phyloP scores from a whole-genome alignment of 1,284 basidiomycete genomes.

The Prillingera fragicola region DNA sequence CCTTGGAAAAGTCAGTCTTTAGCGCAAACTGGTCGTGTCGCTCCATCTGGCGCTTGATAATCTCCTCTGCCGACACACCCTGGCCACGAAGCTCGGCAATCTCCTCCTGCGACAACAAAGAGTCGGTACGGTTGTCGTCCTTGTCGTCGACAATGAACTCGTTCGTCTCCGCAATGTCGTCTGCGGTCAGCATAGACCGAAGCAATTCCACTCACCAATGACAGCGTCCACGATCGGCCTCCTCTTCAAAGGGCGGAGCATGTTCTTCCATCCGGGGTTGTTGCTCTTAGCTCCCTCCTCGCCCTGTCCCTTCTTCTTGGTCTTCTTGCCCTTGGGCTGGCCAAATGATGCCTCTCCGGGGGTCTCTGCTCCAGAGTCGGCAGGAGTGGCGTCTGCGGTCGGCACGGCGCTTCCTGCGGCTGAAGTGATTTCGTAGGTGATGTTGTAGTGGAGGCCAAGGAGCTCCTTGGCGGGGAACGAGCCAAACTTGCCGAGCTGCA shows the following conservation, averaged over 20 bases:
- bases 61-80: slow-evolving; percentile 60
- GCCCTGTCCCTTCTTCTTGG: slow-evolving; percentile 18
- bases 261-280: slow-evolving; percentile 37
- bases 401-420: slow-evolving; percentile 12
- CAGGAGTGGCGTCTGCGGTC: slow-evolving; percentile 1
- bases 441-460: slow-evolving; percentile 49
- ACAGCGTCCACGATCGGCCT: slow-evolving; percentile 36
- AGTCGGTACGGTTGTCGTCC: slow-evolving; percentile 57
- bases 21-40: slow-evolving; percentile 80
- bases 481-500: slow-evolving; percentile 51
- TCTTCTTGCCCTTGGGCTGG: slow-evolving; percentile 28
- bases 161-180: slow-evolving; percentile 45
- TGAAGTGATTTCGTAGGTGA: slow-evolving; percentile 49
- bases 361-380: background rate
- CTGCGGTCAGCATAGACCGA: slow-evolving; percentile 18
- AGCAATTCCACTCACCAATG: slow-evolving; percentile 27
- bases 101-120: slow-evolving; percentile 67
- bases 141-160: slow-evolving; percentile 55
- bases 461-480: slow-evolving; percentile 48
- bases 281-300: slow-evolving; percentile 7
- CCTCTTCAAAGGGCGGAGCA: slow-evolving; percentile 32
- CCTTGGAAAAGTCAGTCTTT: slow-evolving; percentile 95
- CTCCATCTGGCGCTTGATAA: slow-evolving; percentile 86
- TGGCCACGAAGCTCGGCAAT: slow-evolving; percentile 60
- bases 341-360: slow-evolving; percentile 24